A percentile compares a stretch with the other conserved stretches of the same genome.
These are phyloP conservation scores for Cyberlindnera amylophila DNA, from an alignment of 805 yeast species.

Conservation along the genomic window DNA sequence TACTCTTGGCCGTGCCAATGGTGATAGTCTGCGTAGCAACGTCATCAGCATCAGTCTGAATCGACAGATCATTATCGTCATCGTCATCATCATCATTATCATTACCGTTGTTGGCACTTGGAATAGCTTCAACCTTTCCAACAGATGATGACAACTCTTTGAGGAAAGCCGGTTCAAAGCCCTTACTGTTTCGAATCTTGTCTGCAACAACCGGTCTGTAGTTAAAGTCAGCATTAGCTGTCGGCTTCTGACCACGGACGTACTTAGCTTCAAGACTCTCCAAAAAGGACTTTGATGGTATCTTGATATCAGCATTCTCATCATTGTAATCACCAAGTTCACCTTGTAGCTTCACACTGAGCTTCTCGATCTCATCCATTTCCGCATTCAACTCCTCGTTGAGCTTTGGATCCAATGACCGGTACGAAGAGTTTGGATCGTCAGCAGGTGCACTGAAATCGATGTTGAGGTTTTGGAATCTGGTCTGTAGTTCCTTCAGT, in stretches of 20 bases:
- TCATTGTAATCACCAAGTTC: conserved; percentile 12
- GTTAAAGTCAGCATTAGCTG: conserved; percentile 17
- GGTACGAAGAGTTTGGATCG: conserved; percentile 17
- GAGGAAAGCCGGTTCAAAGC: conserved; percentile 46
- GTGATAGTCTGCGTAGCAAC: conserved; percentile 8
- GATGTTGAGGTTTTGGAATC: conserved; percentile 62
- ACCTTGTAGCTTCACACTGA: conserved; percentile 21
- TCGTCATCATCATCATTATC: not conserved
- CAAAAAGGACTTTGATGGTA: conserved; percentile 24
- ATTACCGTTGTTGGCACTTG: conserved; percentile 2
- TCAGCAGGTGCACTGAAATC: conserved; percentile 37
- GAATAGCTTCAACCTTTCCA: conserved; percentile 31
- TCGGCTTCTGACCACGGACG: conserved; percentile 39
- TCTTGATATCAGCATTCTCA: conserved; percentile 1
- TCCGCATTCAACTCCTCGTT: conserved; percentile 39
- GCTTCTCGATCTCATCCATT: conserved; percentile 27
- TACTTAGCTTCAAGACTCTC: conserved; percentile 41
- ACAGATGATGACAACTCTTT: conserved; percentile 52
- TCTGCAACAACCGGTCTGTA: conserved; percentile 24
- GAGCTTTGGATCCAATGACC: conserved; percentile 34
- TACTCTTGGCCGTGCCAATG: conserved; percentile 25
- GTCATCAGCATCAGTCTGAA: not conserved
- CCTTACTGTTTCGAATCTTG: conserved; percentile 32
- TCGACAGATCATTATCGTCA: too few relatives aligned
- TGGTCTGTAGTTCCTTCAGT: conserved; percentile 61